Base-by-base conservation (phyloP, 2,329 filamentous ascomycete species). In the Hyphodiscus sp. region DNA sequence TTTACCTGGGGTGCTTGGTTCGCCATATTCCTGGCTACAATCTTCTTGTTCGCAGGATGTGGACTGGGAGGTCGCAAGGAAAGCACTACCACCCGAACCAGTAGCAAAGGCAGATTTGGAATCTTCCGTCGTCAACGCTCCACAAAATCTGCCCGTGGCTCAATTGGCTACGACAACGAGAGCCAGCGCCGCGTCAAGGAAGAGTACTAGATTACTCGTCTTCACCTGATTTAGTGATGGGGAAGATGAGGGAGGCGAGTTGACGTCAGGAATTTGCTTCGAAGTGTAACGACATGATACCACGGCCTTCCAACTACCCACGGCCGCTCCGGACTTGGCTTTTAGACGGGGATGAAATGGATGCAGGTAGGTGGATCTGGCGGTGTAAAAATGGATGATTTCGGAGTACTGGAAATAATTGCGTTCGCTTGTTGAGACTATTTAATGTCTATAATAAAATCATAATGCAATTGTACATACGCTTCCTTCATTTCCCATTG, bases 1-100 rank as follows among this genome's bases (percentile, higher is more conserved):
- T 92, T 91, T 73, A 83, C 82, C 58, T 94, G 89, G 89, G 83
- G 78, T 16, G 79, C 86, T 1, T 82, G 83, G 70, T 80, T 79
- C 10, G 78, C 79, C 51, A 79, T 89, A 63, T 72, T 89, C 60
- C 68, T 91, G 59, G 79, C 86, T 16, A 80, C 79, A 3, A 61
- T 89, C 29, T 72, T 90, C 54, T 89, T 91, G 73, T 86, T 79
- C 69, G 51, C 83, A 30, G 82, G 82, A 50, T 79, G 81, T 57
- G 50, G 63, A 41, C 47, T 55, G 42, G 67, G 68, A 26, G 73
- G 80, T 41, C 72, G 75, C 49, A 73, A 59, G 51, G 53, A 59
- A 30, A 61, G 60, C 20, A 49, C 58, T 18, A 45, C 61, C n/a
- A 55, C 26, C 23, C 49, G 48, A 50, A 48, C 48, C 56, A 65